These are phyloP conservation scores for Suhomyces bokatorum DNA, from an alignment of 1,139 yeast species.

Conservation along the genomic window DNA sequence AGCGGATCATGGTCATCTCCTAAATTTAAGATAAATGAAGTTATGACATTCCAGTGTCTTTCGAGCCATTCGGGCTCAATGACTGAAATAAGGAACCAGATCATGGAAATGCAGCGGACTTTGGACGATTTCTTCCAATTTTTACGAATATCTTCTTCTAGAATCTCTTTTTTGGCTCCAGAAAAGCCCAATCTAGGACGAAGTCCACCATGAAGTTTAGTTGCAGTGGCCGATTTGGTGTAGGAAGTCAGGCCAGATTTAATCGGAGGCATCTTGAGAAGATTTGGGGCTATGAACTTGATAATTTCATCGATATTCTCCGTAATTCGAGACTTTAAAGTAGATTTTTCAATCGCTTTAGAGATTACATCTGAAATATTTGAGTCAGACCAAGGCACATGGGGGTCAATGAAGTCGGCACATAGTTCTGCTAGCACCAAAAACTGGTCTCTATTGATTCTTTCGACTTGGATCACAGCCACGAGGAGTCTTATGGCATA, in stretches of 20 bases:
- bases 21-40: conserved; percentile 52
- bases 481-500: conserved; percentile 3
- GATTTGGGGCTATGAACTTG: conserved; percentile 5
- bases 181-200: conserved; percentile 33
- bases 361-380: conserved; percentile 19
- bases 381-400: conserved; percentile 31
- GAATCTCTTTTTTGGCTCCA: conserved; percentile 20
- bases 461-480: background rate
- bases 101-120: conserved; percentile 27
- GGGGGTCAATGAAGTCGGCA: conserved; percentile 31
- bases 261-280: conserved; percentile 7
- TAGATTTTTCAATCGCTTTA: conserved; percentile 8
- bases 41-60: conserved; percentile 43
- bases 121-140: conserved; percentile 36
- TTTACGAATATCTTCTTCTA: conserved; percentile 26
- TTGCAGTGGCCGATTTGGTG: background rate
- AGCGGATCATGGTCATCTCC: conserved; percentile 51
- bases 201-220: conserved; percentile 22
- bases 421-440: conserved; percentile 5
- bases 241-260: conserved; percentile 1
- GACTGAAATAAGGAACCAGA: conserved; percentile 30
- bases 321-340: background rate
- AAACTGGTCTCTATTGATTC: background rate
- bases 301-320: conserved; percentile 4
- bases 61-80: conserved; percentile 17